These are phyloP conservation scores for Colletotrichum karsti DNA, from an alignment of 2,329 filamentous ascomycete species.

Conservation along the genomic window DNA sequence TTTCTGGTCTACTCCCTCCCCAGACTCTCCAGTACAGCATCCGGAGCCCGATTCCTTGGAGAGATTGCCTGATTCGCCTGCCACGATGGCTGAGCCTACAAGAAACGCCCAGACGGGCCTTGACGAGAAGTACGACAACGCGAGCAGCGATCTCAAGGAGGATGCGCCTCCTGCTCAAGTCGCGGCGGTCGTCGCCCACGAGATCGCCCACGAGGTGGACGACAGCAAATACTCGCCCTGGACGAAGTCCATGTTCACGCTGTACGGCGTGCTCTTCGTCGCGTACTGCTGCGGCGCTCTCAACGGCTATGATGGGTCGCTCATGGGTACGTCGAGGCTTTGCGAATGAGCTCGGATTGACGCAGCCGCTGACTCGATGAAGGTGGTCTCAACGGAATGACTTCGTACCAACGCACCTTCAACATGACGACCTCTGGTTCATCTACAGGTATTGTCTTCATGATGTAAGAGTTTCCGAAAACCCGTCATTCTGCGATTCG, in stretches of 20 bases:
- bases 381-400: slow-evolving; percentile 35
- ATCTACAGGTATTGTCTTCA: slow-evolving; percentile 42
- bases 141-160: background rate
- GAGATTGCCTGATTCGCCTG: background rate
- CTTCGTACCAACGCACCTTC: slow-evolving; percentile 32
- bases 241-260: slow-evolving; percentile 30
- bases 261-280: slow-evolving; percentile 30
- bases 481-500: background rate
- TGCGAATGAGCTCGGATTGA: background rate
- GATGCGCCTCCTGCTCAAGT: slow-evolving; percentile 3
- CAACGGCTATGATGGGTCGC: slow-evolving; percentile 24
- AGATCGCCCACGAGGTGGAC: slow-evolving; percentile 27
- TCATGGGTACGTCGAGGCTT: background rate
- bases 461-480: slow-evolving; percentile 37
- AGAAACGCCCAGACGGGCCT: background rate
- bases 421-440: slow-evolving; percentile 28
- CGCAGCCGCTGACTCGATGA: background rate
- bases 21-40: background rate
- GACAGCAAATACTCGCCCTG: slow-evolving; percentile 28
- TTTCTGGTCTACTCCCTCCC: background rate
- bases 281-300: slow-evolving; percentile 29
- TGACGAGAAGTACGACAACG: slow-evolving; percentile 2
- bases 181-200: slow-evolving; percentile 13
- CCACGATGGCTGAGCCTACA: slow-evolving; percentile 10
- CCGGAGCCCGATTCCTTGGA: background rate